A percentile compares a stretch with the other conserved stretches of the same genome.
These are phyloP conservation scores for Cornus suecica DNA, from an alignment of 148 eudicot genomes.

Conservation along the genomic window DNA sequence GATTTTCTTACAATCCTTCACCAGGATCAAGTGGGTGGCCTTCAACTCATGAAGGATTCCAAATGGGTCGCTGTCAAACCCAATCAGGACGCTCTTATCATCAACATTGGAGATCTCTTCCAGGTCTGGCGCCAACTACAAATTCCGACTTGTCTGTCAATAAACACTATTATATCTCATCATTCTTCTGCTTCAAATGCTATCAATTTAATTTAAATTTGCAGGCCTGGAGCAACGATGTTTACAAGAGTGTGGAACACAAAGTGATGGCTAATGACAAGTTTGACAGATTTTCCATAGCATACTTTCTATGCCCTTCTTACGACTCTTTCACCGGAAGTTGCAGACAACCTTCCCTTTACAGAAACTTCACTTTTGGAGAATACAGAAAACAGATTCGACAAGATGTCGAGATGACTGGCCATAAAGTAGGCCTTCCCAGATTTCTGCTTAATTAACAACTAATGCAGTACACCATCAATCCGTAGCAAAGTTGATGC, in stretches of 20 bases:
- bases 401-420: conserved; percentile 31
- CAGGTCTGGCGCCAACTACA: conserved; percentile 23
- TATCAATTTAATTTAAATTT: neutral
- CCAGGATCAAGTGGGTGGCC: conserved; percentile 48
- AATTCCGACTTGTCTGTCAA: too few species aligned
- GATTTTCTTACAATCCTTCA: conserved; percentile 44
- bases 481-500: too few species aligned
- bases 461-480: too few species aligned
- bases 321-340: conserved; percentile 34
- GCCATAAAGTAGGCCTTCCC: conserved; percentile 41
- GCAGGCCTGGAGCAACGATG: conserved; percentile 58
- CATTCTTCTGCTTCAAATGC: too few species aligned
- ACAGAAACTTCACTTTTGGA: conserved; percentile 34
- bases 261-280: conserved; percentile 34
- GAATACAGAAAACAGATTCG: conserved; percentile 37
- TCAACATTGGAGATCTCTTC: conserved; percentile 54
- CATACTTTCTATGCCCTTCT: conserved; percentile 46
- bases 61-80: conserved; percentile 52
- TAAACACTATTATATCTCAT: too few species aligned
- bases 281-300: conserved; percentile 39
- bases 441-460: conserved; percentile 17
- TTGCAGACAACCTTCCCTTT: conserved; percentile 30
- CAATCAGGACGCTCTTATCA: conserved; percentile 37
- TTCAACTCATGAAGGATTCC: conserved; percentile 46
- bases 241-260: conserved; percentile 49